Evolutionary conservation across 2,329 filamentous ascomycete genomes (phyloP).

Genomic region (Fusarium chlamydosporum): DNA sequence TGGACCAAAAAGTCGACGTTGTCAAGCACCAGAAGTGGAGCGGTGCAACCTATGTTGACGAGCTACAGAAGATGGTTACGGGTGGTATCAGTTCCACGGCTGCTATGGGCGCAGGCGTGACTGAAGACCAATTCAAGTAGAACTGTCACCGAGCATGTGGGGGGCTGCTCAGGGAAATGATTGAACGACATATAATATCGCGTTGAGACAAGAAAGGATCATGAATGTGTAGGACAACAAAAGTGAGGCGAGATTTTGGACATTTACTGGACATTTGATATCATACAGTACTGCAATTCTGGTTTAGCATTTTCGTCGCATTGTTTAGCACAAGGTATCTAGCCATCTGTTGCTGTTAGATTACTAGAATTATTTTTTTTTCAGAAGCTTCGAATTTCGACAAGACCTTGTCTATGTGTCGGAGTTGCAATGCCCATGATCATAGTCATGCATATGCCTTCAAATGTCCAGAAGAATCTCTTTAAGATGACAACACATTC

Average conservation of each 20-base stretch:
- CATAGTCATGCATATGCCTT: neutral
- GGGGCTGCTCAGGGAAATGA: neutral
- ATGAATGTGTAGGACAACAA: conserved; percentile 17
- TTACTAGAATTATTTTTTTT: conserved; percentile 25
- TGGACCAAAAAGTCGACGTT: conserved; percentile 89
- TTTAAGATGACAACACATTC: neutral
- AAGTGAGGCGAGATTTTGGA: conserved; percentile 24
- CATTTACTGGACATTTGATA: conserved; percentile 40
- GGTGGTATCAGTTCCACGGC: conserved; percentile 92
- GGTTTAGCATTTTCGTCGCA: conserved; percentile 13
- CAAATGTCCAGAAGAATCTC: neutral
- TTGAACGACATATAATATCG: neutral
- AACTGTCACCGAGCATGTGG: neutral
- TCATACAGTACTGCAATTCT: conserved; percentile 29
- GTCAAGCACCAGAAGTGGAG: conserved; percentile 99
- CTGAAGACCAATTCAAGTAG: conserved; percentile 89
- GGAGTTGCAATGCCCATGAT: neutral
- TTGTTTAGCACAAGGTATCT: conserved; percentile 12
- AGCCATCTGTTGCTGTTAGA: conserved; percentile 15
- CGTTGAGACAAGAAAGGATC: neutral
- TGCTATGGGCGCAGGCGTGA: conserved; percentile 98
- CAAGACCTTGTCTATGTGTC: neutral
- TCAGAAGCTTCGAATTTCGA: neutral
- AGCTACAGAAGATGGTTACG: conserved; percentile 95
- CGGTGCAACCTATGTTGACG: conserved; percentile 94